Base-by-base conservation (phyloP, 805 yeast genomes). In the Schwanniomyces yamadae region DNA sequence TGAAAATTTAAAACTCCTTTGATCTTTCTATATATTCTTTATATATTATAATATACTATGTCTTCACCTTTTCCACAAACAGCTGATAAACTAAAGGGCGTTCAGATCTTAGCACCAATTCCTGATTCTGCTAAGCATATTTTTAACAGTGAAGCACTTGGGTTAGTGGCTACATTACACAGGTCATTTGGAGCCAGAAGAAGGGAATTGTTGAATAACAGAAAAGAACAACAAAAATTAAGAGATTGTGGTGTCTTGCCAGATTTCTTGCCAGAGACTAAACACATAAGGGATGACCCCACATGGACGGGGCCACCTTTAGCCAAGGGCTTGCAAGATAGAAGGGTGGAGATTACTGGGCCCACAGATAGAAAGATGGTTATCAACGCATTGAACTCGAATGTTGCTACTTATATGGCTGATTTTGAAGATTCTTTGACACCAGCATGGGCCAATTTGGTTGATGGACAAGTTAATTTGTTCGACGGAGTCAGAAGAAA, bases 351-450 rank as follows among this genome's bases (percentile, higher is more conserved):
- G 61, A 84, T 84, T 59, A 84, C 95, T 16, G 95, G 95, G 33
- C 95, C 95, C 14, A 84, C 90, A 36, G 84, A 83, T 56, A 75
- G 91, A 46, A 82, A 84, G 51, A 84, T 84, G 95, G 77, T 84
- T 45, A 79, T 84, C 53, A 84, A 84, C 54, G 93, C 91, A 2
- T 71, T 84, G 57, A 84, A 84, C 62, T 80, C 90, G 0, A 71
- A 75, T 36, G 93, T 84, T 28, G 83, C 83, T 44, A 84, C 93
- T 20, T 84, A 84, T 58, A 84, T 84, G 93, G 81, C 88, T 28
- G 95, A 84, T 66, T 82, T 84, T 52, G 95, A 84, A 61, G 93
- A 84, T 60, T 82, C 90, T 12, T 77, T 84, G 50, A 78, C 91
- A 13, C 95, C 95, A 50, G 84, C 95, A 18, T 84, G 93, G 93